Evolutionary conservation across 148 eudicot species (phyloP), one percentile per base, ranked within the genome.

Genomic region (Nepenthes mirabilis): DNA sequence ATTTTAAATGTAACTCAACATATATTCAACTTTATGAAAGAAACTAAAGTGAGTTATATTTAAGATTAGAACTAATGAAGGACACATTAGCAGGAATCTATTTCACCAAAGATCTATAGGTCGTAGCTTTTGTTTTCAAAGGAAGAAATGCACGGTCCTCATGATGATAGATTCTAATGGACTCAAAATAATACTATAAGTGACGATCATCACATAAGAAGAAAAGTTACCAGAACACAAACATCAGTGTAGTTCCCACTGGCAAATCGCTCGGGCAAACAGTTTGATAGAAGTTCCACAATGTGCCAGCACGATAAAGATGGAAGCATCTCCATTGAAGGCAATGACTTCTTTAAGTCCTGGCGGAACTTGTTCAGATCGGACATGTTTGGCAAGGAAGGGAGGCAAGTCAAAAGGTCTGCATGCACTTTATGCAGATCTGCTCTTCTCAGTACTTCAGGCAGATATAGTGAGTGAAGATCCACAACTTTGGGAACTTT

Each of bases 401-500:
- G 96, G 33, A 91, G 76, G 66, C 97, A 87, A 12, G 80, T 72
- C 65, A 85, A 43, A 60, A 90, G 69, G 55, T 86, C 95, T 9
- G 65, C 62, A 11, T 73, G 94, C 66, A 90, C 67, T 62, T 83
- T 78, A 61, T 86, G 90, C 60, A 81, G 63, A 76, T 89, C 93
- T 33, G 85, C 77, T 54, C 73, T 79, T 71, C 75, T 84, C 60
- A 89, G 65, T 34, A 79, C 84, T 64, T 81, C 90, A 45, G 83
- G 82, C 33, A 91, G 76, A 54, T 78, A 80, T 47, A 88, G 64
- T 23, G 77, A 66, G 55, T 75, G 79, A 51, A 79, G 74, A 77
- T 93, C 91, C 34, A 84, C 87, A 56, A 88, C 95, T 36, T 69
- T 72, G 13, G 98, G 96, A 54, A 86, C 64, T 72, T 80, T 79